Evolutionary conservation across 2,329 filamentous ascomycete species (phyloP).

Genomic region (Blumeria graminis): DNA sequence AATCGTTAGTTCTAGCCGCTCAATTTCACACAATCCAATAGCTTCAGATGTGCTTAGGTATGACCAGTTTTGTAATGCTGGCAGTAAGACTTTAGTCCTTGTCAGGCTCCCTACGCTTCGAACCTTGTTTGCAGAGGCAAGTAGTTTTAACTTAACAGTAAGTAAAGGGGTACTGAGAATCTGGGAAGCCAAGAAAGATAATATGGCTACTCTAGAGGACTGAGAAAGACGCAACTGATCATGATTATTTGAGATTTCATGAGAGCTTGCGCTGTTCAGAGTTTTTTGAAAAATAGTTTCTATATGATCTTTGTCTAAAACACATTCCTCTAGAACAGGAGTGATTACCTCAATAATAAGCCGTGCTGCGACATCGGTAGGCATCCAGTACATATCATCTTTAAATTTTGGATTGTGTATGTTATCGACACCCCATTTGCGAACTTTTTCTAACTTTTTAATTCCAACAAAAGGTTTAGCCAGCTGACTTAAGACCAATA

Average conservation of each 20-base stretch:
- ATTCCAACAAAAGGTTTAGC: conserved; percentile 20
- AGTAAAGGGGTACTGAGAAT: conserved; percentile 42
- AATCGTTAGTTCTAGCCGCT: conserved; percentile 22
- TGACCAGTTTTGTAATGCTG: conserved; percentile 47
- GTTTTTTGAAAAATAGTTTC: conserved; percentile 33
- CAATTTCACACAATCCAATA: conserved; percentile 22
- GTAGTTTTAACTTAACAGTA: conserved; percentile 42
- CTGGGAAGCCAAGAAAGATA: conserved; percentile 54
- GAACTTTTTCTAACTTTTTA: conserved; percentile 19
- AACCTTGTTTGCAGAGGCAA: conserved; percentile 48
- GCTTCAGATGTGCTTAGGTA: conserved; percentile 27
- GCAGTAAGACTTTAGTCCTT: conserved; percentile 53
- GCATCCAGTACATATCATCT: conserved; percentile 29
- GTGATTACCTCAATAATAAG: conserved; percentile 43
- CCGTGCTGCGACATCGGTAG: conserved; percentile 29
- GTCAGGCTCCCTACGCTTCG: conserved; percentile 41
- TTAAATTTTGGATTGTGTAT: conserved; percentile 37
- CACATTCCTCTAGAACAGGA: conserved; percentile 61
- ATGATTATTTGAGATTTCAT: conserved; percentile 20
- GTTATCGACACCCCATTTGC: conserved; percentile 31
- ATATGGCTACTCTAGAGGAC: conserved; percentile 35
- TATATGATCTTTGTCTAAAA: conserved; percentile 54
- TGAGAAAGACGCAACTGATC: conserved; percentile 25
- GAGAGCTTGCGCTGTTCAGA: conserved; percentile 27
- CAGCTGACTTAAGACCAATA: conserved; percentile 28